Evolutionary conservation across 371 early-diverging fungal species (phyloP), one percentile per base, ranked within the genome.

Genomic region (Apophysomyces ossiformis): DNA sequence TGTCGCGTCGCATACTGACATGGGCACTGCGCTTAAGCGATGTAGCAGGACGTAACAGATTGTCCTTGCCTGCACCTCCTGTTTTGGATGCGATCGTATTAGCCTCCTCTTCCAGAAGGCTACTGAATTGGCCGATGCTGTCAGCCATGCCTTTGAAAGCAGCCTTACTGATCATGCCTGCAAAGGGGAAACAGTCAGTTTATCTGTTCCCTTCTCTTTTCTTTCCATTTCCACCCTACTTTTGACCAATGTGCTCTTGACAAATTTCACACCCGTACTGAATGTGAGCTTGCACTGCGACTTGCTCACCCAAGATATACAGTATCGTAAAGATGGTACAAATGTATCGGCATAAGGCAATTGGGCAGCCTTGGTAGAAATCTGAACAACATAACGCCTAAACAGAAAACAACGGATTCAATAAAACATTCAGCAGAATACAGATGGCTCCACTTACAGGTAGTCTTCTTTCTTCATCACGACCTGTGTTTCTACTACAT

Each of bases 291-390:
- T 86, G 65, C 83, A 81, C 8, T 67, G 71, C 18, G 75, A 71
- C 37, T 75, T 72, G 59, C 59, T 67, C 11, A 84, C 73, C 73
- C 73, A 85, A 0, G 85, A 82, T 43, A 87, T 85, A 46, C 88
- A 87, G 61, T 86, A 87, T 39, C 81, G 77, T 7, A 84, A 65
- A 26, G 80, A 76, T 16, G 88, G 88, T 7, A 85, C 72, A 66
- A 87, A 87, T 3, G 86, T 85, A 65, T 87, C 88, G 16, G 85
- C 84, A 70, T 85, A 87, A 9, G 88, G 88, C 61, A 87, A 56
- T 36, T 79, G 75, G 7, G 79, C 79, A 5, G 81, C 73, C 56
- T 85, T 69, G 69, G 86, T 76, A 26, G 75, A 68, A 61, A 80
- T 73, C 65, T 82, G 62, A 46, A 83, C 74, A 46, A 75, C 71